Evolutionary conservation across 805 yeast genomes (phyloP).

Genomic region (Candida ulmi): DNA sequence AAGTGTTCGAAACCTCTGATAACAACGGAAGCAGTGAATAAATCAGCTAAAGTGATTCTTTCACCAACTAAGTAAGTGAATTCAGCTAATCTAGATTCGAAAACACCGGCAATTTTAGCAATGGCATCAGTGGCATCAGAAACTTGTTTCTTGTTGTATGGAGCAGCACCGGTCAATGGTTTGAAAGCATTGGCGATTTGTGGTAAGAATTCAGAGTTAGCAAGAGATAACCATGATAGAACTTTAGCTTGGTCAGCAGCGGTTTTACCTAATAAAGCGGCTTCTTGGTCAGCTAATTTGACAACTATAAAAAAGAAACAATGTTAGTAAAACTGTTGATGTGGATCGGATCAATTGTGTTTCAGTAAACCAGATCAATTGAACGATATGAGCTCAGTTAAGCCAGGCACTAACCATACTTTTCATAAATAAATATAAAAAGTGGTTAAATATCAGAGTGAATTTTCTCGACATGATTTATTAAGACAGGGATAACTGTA

Average conservation of each 20-base stretch:
- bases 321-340: constrained; percentile 16
- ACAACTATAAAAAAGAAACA: constrained; percentile 20
- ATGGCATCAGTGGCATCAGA: constrained; percentile 39
- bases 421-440: too few species aligned
- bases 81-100: constrained; percentile 53
- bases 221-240: constrained; percentile 72
- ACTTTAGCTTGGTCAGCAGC: constrained; percentile 53
- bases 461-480: constrained; percentile 61
- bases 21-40: constrained; percentile 43
- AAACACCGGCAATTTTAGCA: constrained; percentile 34
- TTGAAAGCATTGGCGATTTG: constrained; percentile 44
- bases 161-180: constrained; percentile 57
- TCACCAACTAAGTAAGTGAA: constrained; percentile 72
- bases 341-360: too few species aligned
- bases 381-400: not conserved
- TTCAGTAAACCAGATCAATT: too few species aligned
- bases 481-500: constrained; percentile 89
- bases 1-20: constrained; percentile 51
- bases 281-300: constrained; percentile 29
- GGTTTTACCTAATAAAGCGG: constrained; percentile 57
- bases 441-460: too few species aligned
- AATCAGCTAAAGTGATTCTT: constrained; percentile 60
- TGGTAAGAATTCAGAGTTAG: constrained; percentile 60
- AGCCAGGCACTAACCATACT: too few species aligned
- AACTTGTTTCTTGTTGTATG: constrained; percentile 71